These are phyloP conservation scores for Phyllosticta paracitricarpa DNA, from an alignment of 2,329 filamentous ascomycete genomes.

Conservation along the genomic window DNA sequence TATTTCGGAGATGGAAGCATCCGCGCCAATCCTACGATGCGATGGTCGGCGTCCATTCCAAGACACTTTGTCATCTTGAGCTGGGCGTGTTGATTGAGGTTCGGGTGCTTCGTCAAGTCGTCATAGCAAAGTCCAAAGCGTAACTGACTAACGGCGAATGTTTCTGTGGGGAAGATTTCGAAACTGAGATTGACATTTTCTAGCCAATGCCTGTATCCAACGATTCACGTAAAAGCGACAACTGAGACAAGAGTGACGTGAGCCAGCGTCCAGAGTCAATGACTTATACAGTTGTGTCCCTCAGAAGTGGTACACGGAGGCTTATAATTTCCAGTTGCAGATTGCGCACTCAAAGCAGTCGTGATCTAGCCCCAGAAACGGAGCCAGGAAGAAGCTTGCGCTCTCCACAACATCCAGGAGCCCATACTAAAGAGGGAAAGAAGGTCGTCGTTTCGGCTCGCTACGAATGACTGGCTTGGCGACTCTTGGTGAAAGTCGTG, in stretches of 20 bases:
- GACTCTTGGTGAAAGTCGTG: background rate
- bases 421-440: background rate
- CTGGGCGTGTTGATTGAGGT: background rate
- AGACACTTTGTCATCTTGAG: background rate
- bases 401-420: background rate
- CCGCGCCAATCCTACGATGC: background rate
- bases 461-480: background rate
- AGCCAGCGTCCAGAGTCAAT: background rate
- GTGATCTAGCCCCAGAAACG: background rate
- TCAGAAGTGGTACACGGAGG: background rate
- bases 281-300: background rate
- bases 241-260: background rate
- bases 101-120: background rate
- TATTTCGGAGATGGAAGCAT: background rate
- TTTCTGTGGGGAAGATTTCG: background rate
- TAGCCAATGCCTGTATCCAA: background rate
- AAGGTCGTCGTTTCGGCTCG: background rate
- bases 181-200: background rate
- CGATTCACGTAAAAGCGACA: background rate
- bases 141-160: background rate
- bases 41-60: background rate
- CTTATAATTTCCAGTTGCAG: too few relatives aligned
- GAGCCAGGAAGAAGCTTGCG: background rate
- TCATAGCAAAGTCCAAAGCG: background rate
- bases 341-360: too few relatives aligned